Evolutionary conservation across 495 filamentous ascomycete species (phyloP).

Genomic region (Aspergillus olivimuriae): DNA sequence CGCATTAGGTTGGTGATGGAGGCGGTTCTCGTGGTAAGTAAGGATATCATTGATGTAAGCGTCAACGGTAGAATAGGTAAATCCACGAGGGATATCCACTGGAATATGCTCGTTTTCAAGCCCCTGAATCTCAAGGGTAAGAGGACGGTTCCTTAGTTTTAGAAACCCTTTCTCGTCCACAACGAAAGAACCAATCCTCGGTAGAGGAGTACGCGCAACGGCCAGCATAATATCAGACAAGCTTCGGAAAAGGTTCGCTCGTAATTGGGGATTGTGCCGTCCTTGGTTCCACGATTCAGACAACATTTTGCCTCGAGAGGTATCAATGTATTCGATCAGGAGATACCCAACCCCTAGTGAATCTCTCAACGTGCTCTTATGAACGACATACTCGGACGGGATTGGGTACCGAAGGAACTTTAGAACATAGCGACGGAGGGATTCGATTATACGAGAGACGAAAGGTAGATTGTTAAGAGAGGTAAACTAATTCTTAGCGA

Average conservation of each 20-base stretch:
- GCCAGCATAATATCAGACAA: slow-evolving; percentile 25
- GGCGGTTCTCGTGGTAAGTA: slow-evolving; percentile 22
- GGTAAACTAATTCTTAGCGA: slow-evolving; percentile 31
- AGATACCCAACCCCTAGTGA: slow-evolving; percentile 19
- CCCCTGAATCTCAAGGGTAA: slow-evolving; percentile 17
- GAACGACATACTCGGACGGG: slow-evolving; percentile 19
- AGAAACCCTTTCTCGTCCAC: slow-evolving; percentile 21
- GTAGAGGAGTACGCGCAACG: slow-evolving; percentile 19
- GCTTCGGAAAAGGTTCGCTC: slow-evolving; percentile 23
- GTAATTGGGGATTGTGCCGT: slow-evolving; percentile 12
- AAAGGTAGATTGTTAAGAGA: slow-evolving; percentile 20
- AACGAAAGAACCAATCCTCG: slow-evolving; percentile 31
- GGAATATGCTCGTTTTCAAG: slow-evolving; percentile 33
- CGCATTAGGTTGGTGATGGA: slow-evolving; percentile 29
- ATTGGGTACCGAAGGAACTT: slow-evolving; percentile 16
- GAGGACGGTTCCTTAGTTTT: slow-evolving; percentile 26
- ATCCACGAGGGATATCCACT: slow-evolving; percentile 21
- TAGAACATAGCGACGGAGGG: slow-evolving; percentile 16
- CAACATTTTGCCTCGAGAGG: slow-evolving; percentile 31
- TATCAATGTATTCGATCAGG: slow-evolving; percentile 30
- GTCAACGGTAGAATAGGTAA: slow-evolving; percentile 25
- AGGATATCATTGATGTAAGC: slow-evolving; percentile 29
- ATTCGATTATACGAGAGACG: slow-evolving; percentile 15
- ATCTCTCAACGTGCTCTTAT: slow-evolving; percentile 6
- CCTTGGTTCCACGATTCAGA: slow-evolving; percentile 21